These are phyloP conservation scores for Petrea volubilis DNA, from an alignment of 257 asterid species.

Conservation along the genomic window DNA sequence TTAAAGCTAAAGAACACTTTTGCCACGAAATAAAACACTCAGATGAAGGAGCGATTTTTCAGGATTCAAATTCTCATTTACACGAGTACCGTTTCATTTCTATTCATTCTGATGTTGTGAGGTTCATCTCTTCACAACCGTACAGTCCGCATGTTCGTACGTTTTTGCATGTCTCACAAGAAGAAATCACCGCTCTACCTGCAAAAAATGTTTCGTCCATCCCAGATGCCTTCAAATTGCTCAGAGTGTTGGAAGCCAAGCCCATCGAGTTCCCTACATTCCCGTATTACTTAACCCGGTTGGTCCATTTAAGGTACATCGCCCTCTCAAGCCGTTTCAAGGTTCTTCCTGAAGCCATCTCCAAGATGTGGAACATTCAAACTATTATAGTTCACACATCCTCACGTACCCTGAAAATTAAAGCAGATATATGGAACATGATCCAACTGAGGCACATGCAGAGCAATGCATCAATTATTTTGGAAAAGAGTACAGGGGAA, in stretches of 20 bases:
- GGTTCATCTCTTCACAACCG: slow-evolving; percentile 20
- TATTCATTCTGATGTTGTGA: too few relatives aligned
- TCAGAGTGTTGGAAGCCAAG: slow-evolving; percentile 24
- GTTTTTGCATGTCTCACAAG: slow-evolving; percentile 27
- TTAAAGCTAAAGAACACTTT: slow-evolving; percentile 19
- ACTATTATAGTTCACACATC: slow-evolving; percentile 27
- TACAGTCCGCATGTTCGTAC: slow-evolving; percentile 32
- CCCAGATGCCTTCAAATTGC: slow-evolving; percentile 37
- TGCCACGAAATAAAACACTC: slow-evolving; percentile 18
- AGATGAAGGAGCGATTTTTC: background rate
- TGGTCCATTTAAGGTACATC: slow-evolving; percentile 36
- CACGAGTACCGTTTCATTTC: slow-evolving; percentile 28
- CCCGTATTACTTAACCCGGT: slow-evolving; percentile 20
- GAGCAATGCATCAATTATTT: slow-evolving; percentile 24
- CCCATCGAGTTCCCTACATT: slow-evolving; percentile 30
- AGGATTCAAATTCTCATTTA: background rate
- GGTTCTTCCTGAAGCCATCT: slow-evolving; percentile 25
- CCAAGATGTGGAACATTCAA: slow-evolving; percentile 29
- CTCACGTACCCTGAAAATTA: background rate
- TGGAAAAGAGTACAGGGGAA: too few relatives aligned
- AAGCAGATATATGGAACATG: slow-evolving; percentile 26
- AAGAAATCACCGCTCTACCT: slow-evolving; percentile 25
- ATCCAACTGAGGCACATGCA: slow-evolving; percentile 30
- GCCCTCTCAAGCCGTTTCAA: slow-evolving; percentile 7
- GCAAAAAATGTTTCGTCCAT: slow-evolving; percentile 13